Conservation (phyloP, 441 rosid genomes). For the Syzygium syzygioides region DNA sequence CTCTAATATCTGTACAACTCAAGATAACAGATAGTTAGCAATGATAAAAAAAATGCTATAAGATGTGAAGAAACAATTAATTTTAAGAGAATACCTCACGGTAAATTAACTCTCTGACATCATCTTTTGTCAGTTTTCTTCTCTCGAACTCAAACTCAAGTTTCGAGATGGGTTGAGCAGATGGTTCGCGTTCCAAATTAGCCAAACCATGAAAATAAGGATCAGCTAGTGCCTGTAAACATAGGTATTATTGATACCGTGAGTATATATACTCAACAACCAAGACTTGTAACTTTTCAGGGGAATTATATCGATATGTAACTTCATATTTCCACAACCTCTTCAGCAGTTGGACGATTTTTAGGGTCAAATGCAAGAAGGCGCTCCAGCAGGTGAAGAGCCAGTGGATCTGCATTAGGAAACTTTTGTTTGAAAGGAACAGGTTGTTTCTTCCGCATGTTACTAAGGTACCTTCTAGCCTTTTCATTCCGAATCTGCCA, state of each 20-base stretch:
- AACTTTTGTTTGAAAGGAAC: slow-evolving; percentile 83
- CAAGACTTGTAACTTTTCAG: not conserved
- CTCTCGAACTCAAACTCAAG: slow-evolving; percentile 8
- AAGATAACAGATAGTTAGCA: not conserved
- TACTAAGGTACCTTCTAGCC: slow-evolving; percentile 93
- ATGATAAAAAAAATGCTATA: not conserved
- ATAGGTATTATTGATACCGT: slow-evolving; percentile 2
- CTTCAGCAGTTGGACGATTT: slow-evolving; percentile 94
- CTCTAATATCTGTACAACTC: slow-evolving; percentile 2
- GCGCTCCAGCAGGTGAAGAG: slow-evolving; percentile 69
- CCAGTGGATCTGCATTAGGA: slow-evolving; percentile 80
- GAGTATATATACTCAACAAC: not conserved
- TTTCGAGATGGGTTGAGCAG: slow-evolving; percentile 5
- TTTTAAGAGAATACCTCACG: not conserved
- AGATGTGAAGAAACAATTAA: not conserved
- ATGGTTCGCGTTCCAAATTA: slow-evolving; percentile 1
- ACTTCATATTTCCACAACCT: slow-evolving; percentile 29
- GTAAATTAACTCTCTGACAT: slow-evolving; percentile 3
- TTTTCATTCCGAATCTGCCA: slow-evolving; percentile 92
- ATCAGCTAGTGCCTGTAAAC: slow-evolving; percentile 4
- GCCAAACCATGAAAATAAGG: slow-evolving; percentile 1
- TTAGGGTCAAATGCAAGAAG: slow-evolving; percentile 98
- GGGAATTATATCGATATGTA: not conserved
- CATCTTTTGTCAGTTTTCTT: slow-evolving; percentile 2
- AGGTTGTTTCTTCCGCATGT: slow-evolving; percentile 87